A percentile compares a stretch with the other conserved stretches of the same genome.
phyloP scores from a whole-genome alignment of 2,329 filamentous ascomycete species.

The Emericellopsis cladophorae region DNA sequence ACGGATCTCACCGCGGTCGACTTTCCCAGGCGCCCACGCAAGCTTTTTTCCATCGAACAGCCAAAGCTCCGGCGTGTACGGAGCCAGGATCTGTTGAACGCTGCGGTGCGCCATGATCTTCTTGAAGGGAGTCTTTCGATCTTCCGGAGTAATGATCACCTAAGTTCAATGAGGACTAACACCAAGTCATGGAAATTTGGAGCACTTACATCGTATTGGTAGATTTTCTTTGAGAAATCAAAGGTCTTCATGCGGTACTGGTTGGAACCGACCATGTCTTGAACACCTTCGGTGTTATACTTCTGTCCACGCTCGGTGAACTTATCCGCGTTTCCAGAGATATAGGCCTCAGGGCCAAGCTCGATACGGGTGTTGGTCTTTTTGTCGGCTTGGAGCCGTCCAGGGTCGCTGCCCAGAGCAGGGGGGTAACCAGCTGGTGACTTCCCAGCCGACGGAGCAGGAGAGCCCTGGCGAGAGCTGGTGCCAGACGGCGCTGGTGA shows the following conservation, averaged over 20 bases:
- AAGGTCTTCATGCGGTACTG: constrained; percentile 56
- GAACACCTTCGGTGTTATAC: constrained; percentile 45
- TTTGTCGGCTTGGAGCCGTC: constrained; percentile 1
- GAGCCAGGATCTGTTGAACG: constrained; percentile 41
- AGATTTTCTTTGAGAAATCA: constrained; percentile 46
- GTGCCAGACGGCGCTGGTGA: background rate
- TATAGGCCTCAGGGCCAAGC: constrained; percentile 43
- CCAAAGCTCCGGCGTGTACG: constrained; percentile 35
- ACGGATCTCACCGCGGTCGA: constrained; percentile 35
- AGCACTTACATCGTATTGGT: constrained; percentile 71
- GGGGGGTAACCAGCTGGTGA: background rate
- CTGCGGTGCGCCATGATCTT: constrained; percentile 62
- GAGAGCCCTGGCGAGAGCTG: background rate
- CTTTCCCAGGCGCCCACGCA: constrained; percentile 51
- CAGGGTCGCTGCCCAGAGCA: background rate
- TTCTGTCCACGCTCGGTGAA: constrained; percentile 20
- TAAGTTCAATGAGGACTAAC: constrained; percentile 14
- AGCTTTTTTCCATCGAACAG: constrained; percentile 77
- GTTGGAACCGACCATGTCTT: constrained; percentile 51
- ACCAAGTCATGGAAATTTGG: background rate
- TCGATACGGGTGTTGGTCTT: constrained; percentile 38
- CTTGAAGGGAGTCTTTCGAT: constrained; percentile 29
- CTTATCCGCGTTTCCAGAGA: constrained; percentile 16
- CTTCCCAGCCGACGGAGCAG: background rate
- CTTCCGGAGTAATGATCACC: constrained; percentile 52